Evolutionary conservation across 352 stramenopile genomes (phyloP), one percentile per base, ranked within the genome.

Genomic region (Hyphochytrium catenoides): DNA sequence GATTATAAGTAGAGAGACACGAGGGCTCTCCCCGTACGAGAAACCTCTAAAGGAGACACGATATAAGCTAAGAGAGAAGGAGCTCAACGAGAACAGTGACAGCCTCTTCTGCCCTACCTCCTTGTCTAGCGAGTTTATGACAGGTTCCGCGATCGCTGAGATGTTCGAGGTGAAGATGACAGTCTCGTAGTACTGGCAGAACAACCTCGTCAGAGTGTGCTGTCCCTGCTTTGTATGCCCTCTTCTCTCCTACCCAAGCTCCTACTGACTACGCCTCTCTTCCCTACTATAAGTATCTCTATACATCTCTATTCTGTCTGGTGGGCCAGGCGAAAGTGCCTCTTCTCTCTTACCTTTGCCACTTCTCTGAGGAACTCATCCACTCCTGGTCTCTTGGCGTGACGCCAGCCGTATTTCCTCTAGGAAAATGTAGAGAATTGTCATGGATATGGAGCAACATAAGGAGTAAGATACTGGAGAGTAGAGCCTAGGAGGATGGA

Each of bases 301-400:
- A 4, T 20, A 14, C 23, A 34, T n/a, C 31, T 11, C 9, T 32
- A 38, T 14, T 15, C 34, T 39, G 9, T 31, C 0, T 30, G 16
- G 12, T 15, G 4, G 28, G 27, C 26, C 52, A 68, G 56, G 36
- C 78, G 69, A 22, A 59, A 74, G 20, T 81, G 34, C 4, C 62
- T 69, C 39, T 84, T 65, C 15, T n/a, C n/a, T n/a, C n/a, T n/a
- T n/a, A n/a, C n/a, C n/a, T n/a, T n/a, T n/a, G n/a, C n/a, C n/a
- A n/a, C n/a, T n/a, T n/a, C n/a, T n/a, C n/a, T n/a, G n/a, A 84
- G 30, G 44, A 84, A 81, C 51, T 84, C 69, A 42, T 84, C 66
- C 4, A 84, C 66, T 3, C 68, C 63, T 0, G 69, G 69, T 26
- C 69, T 66, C 52, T 84, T 84, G 11, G 69, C 69, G 38, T 84